Conservation (phyloP, 192 early-diverging fungal genomes). For the Podila epigama region DNA sequence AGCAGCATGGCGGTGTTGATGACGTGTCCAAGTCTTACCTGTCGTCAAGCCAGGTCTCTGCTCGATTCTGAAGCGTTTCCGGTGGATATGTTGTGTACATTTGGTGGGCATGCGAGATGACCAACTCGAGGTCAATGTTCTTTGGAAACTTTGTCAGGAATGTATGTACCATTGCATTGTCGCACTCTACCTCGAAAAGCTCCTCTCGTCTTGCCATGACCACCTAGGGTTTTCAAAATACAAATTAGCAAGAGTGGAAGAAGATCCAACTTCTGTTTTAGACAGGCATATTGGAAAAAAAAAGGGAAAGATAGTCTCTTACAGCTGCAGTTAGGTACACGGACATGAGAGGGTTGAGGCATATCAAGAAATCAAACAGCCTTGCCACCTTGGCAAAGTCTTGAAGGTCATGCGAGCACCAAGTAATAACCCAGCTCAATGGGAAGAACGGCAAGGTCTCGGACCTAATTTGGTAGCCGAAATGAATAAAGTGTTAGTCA, state of each 20-base stretch:
- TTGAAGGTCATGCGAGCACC: constrained; percentile 62
- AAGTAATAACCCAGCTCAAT: constrained; percentile 68
- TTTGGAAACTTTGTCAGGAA: constrained; percentile 62
- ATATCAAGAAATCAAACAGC: constrained; percentile 61
- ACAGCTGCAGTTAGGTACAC: constrained; percentile 55
- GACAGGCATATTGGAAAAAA: background rate
- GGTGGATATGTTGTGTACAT: constrained; percentile 47
- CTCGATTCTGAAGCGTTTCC: constrained; percentile 43
- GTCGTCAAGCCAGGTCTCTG: constrained; percentile 47
- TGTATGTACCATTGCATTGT: constrained; percentile 55
- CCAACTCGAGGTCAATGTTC: constrained; percentile 49
- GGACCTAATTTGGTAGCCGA: constrained; percentile 30
- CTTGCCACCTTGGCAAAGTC: constrained; percentile 52
- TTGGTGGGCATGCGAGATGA: constrained; percentile 44
- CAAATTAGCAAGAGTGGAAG: background rate
- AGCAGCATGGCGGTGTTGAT: background rate
- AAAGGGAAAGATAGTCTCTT: background rate
- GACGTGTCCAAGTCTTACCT: constrained; percentile 26
- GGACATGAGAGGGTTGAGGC: constrained; percentile 58
- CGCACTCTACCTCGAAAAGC: constrained; percentile 50
- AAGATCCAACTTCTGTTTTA: background rate
- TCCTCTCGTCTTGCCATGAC: constrained; percentile 52
- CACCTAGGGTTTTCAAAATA: constrained; percentile 44
- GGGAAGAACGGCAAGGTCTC: constrained; percentile 60
- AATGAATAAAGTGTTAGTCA: background rate